Conservation (phyloP, 2,329 filamentous ascomycete genomes). For the Calonectria pauciramosa region DNA sequence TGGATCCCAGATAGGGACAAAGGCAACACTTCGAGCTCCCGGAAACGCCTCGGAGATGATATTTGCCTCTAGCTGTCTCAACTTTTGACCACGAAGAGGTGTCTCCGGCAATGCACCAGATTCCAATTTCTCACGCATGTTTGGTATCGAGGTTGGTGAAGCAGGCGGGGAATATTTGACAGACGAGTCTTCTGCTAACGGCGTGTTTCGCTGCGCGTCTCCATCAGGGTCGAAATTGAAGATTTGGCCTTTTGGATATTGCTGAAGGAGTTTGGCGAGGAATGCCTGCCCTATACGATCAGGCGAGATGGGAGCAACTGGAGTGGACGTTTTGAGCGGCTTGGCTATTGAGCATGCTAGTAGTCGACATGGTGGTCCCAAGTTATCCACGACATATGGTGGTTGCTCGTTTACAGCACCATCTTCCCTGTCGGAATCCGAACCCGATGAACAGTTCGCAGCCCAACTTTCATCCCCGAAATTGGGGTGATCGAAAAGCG, state of each 20-base stretch:
- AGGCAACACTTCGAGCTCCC: conserved; percentile 59
- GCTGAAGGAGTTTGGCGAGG: conserved; percentile 56
- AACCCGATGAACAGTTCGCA: background rate
- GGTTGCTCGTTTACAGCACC: background rate
- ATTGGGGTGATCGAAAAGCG: background rate
- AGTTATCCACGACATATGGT: conserved; percentile 49
- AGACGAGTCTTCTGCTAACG: conserved; percentile 26
- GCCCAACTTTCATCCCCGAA: background rate
- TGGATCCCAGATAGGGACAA: conserved; percentile 64
- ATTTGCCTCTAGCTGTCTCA: conserved; percentile 35
- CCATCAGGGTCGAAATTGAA: conserved; percentile 60
- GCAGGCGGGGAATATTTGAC: background rate
- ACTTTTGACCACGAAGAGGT: conserved; percentile 15
- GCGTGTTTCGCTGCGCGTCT: conserved; percentile 49
- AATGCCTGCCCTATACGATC: conserved; percentile 45
- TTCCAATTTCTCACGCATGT: background rate
- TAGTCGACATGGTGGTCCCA: conserved; percentile 53
- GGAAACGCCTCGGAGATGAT: conserved; percentile 55
- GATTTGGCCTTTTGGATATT: conserved; percentile 61
- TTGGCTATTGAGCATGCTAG: background rate
- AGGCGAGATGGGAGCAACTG: background rate
- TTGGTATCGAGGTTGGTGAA: background rate
- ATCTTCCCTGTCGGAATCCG: background rate
- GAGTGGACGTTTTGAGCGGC: background rate
- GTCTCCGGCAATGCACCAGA: background rate